phyloP scores from a whole-genome alignment of 768 basidiomycete genomes.

The Mycena epipterygia region DNA sequence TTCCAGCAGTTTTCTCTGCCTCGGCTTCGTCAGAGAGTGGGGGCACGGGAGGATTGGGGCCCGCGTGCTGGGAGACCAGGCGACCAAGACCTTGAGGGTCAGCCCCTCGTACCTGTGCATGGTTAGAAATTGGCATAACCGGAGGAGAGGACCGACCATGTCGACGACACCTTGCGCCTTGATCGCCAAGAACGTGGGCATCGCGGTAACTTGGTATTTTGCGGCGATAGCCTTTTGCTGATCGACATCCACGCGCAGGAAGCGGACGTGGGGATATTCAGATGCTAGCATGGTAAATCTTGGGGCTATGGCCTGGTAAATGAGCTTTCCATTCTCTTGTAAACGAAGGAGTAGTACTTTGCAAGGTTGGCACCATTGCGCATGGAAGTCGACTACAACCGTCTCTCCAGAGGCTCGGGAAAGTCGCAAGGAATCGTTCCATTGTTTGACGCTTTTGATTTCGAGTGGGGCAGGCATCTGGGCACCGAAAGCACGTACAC shows the following conservation, averaged over 20 bases:
- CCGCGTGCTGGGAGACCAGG: conserved; percentile 27
- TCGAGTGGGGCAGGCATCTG: not conserved
- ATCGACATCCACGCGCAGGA: conserved; percentile 38
- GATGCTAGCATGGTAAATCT: conserved; percentile 27
- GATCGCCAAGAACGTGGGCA: conserved; percentile 38
- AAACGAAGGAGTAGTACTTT: conserved; percentile 24
- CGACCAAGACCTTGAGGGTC: conserved; percentile 35
- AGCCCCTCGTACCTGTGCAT: conserved; percentile 26
- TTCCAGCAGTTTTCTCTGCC: conserved; percentile 35
- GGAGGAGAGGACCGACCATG: conserved; percentile 14
- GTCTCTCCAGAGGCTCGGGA: conserved; percentile 35
- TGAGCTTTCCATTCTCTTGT: not conserved
- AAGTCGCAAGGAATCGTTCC: conserved; percentile 53
- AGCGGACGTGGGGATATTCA: conserved; percentile 33
- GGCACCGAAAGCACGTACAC: not conserved
- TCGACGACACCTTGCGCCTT: conserved; percentile 37
- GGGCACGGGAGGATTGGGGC: conserved; percentile 39
- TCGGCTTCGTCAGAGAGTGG: conserved; percentile 38
- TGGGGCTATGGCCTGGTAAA: conserved; percentile 31
- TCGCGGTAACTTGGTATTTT: conserved; percentile 40
- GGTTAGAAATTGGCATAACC: not conserved
- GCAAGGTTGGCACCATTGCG: conserved; percentile 38
- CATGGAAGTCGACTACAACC: conserved; percentile 34
- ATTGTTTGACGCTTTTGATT: conserved; percentile 45
- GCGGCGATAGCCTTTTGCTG: conserved; percentile 33